Evolutionary conservation across 768 basidiomycete genomes (phyloP).

Genomic region (Amanita inopinata): DNA sequence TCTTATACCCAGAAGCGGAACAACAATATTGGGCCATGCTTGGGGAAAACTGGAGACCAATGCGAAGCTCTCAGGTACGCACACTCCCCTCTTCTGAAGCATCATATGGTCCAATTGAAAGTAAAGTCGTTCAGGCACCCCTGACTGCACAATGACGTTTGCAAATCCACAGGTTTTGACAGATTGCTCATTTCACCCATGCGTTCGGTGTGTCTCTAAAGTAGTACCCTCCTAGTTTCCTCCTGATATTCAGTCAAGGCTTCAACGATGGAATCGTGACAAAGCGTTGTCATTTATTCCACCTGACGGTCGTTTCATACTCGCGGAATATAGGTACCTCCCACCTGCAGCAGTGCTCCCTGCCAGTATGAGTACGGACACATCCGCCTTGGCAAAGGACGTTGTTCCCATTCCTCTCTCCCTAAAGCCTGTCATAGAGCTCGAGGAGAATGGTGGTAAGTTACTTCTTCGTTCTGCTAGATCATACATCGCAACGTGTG

Average conservation of each 20-base stretch:
- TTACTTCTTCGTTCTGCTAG: background rate
- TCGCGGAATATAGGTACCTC: slow-evolving; percentile 75
- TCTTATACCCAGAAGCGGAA: slow-evolving; percentile 45
- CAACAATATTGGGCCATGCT: slow-evolving; percentile 53
- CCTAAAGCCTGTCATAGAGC: slow-evolving; percentile 38
- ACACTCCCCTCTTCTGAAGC: slow-evolving; percentile 4
- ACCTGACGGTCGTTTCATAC: slow-evolving; percentile 80
- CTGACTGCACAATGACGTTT: slow-evolving; percentile 77
- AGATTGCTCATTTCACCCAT: slow-evolving; percentile 87
- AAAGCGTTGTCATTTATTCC: slow-evolving; percentile 83
- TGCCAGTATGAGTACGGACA: slow-evolving; percentile 16
- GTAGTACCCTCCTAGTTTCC: background rate
- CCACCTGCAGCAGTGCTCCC: slow-evolving; percentile 18
- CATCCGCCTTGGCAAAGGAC: slow-evolving; percentile 22
- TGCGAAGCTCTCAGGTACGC: slow-evolving; percentile 61
- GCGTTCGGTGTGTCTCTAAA: slow-evolving; percentile 58
- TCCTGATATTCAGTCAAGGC: slow-evolving; percentile 28
- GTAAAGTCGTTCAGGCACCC: slow-evolving; percentile 48
- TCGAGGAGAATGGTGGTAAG: slow-evolving; percentile 34
- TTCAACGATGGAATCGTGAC: slow-evolving; percentile 72
- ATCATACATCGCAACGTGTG: background rate
- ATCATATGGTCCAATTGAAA: background rate
- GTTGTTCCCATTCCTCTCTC: slow-evolving; percentile 42
- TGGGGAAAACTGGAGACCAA: slow-evolving; percentile 75
- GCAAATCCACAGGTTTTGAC: slow-evolving; percentile 61